Conservation (phyloP, 352 stramenopile species). For the Globisporangium spiculum region DNA sequence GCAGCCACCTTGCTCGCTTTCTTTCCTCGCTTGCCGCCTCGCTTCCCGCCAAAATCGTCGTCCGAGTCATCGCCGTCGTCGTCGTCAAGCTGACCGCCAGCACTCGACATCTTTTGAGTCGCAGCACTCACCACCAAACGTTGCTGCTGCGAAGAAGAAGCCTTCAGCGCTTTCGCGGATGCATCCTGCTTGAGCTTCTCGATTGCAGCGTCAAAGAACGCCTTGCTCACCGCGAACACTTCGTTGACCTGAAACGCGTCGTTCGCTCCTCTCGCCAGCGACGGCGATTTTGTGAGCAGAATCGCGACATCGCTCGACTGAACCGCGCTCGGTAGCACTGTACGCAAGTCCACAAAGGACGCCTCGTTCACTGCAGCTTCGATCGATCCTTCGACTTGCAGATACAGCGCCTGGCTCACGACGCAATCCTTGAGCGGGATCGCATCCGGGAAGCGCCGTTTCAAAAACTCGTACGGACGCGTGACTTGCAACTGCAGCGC, state of each 20-base stretch:
- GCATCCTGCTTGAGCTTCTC: slow-evolving; percentile 59
- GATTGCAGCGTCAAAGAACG: slow-evolving; percentile 43
- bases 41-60: slow-evolving; percentile 34
- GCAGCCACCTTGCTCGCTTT: slow-evolving; percentile 28
- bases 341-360: slow-evolving; percentile 57
- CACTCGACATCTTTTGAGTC: slow-evolving; percentile 16
- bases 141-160: slow-evolving; percentile 35
- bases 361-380: slow-evolving; percentile 69
- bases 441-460: slow-evolving; percentile 63
- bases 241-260: slow-evolving; percentile 53
- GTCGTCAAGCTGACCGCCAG: slow-evolving; percentile 16
- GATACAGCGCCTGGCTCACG: slow-evolving; percentile 51
- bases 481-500: slow-evolving; percentile 59
- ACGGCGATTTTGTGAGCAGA: slow-evolving; percentile 45
- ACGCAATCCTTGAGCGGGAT: slow-evolving; percentile 63
- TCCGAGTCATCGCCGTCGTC: slow-evolving; percentile 39
- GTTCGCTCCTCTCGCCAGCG: slow-evolving; percentile 26
- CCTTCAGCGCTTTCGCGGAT: slow-evolving; percentile 32
- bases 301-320: slow-evolving; percentile 37
- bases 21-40: slow-evolving; percentile 30
- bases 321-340: slow-evolving; percentile 62
- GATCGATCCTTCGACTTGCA: slow-evolving; percentile 71
- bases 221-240: slow-evolving; percentile 58
- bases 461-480: slow-evolving; percentile 72
- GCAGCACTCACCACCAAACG: neutral